These are phyloP conservation scores for Euphorbia tirucalli DNA, from an alignment of 345 rosid genomes.

Conservation along the genomic window DNA sequence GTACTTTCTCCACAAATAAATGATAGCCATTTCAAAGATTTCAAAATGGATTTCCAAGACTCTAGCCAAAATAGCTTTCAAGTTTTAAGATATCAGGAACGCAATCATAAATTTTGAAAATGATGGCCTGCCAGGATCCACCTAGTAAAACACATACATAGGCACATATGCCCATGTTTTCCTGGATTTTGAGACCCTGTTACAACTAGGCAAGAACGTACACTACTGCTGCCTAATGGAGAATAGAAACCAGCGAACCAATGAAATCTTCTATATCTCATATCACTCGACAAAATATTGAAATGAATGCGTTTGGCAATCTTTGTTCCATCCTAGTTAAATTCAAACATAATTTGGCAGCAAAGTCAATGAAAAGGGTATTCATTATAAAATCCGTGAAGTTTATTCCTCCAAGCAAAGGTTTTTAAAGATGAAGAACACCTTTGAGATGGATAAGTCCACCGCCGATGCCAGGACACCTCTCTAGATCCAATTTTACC, in stretches of 20 bases:
- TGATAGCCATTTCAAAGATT: neutral
- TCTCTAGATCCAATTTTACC: slow-evolving; percentile 71
- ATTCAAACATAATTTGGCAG: too few relatives aligned
- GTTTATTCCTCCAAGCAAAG: neutral
- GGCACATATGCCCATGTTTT: neutral
- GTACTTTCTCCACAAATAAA: neutral
- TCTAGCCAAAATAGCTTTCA: neutral
- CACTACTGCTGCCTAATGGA: neutral
- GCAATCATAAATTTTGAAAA: neutral
- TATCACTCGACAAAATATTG: neutral
- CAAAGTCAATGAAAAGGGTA: neutral
- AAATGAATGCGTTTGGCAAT: neutral
- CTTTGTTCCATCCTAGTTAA: too few relatives aligned
- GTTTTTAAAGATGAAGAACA: slow-evolving; percentile 20
- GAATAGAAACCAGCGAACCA: neutral
- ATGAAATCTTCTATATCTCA: neutral
- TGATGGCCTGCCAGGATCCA: too few relatives aligned
- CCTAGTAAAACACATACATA: too few relatives aligned
- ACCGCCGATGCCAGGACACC: slow-evolving; percentile 74
- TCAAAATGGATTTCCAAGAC: neutral
- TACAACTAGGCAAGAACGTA: neutral
- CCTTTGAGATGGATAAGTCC: slow-evolving; percentile 78
- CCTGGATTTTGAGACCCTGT: neutral
- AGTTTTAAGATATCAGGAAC: too few relatives aligned
- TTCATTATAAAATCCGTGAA: neutral